Evolutionary conservation across 179 eudicot genomes (phyloP).

Genomic region (Corrigiola litoralis): DNA sequence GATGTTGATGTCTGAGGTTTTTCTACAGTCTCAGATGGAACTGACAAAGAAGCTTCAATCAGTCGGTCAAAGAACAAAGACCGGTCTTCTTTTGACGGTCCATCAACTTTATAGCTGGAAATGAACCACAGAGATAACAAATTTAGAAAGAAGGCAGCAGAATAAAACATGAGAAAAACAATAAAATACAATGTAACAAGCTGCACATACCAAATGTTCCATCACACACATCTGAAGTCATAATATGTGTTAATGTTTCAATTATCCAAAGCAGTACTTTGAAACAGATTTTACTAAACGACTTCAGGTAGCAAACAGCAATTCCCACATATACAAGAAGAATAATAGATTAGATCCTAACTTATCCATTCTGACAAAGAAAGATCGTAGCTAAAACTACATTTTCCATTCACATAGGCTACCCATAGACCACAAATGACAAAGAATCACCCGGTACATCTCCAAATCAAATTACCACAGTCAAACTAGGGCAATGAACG

Average conservation of each 20-base stretch:
- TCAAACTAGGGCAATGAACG: neutral
- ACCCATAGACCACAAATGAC: neutral
- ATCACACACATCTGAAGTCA: no score
- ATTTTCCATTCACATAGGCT: neutral
- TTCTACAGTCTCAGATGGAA: conserved; percentile 44
- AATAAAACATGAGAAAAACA: neutral
- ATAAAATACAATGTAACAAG: no score
- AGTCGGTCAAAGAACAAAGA: conserved; percentile 73
- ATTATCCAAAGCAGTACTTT: no score
- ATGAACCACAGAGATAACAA: conserved; percentile 12
- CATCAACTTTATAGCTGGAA: conserved; percentile 59
- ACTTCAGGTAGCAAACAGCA: no score
- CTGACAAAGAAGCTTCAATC: conserved; percentile 76
- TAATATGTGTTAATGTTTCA: no score
- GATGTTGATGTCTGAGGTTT: conserved; percentile 39
- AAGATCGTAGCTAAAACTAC: neutral
- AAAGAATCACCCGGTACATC: neutral
- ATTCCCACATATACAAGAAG: no score
- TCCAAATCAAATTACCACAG: no score
- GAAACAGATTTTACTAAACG: no score
- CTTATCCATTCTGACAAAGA: neutral
- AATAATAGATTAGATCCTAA: neutral
- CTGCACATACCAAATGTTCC: no score
- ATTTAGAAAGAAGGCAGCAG: neutral
- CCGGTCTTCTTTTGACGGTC: conserved; percentile 74